Evolutionary conservation across 345 rosid species (phyloP).

Genomic region (Mercurialis annua): DNA sequence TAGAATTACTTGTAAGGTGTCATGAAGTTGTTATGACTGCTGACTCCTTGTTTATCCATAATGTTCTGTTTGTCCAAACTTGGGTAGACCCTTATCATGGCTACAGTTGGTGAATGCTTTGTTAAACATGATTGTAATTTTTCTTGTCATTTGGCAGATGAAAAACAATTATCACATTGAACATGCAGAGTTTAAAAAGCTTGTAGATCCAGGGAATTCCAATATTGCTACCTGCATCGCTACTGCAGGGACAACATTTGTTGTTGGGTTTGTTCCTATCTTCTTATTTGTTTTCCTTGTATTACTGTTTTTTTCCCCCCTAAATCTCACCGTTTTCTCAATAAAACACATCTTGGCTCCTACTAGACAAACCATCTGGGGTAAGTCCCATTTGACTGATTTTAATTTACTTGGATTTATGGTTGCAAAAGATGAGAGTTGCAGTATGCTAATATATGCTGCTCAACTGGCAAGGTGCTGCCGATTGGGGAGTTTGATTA

Average conservation of each 20-base stretch:
- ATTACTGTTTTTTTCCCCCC: background rate
- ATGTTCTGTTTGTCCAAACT: background rate
- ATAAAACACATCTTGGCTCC: background rate
- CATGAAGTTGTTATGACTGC: background rate
- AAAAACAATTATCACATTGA: slow-evolving; percentile 47
- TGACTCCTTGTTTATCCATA: background rate
- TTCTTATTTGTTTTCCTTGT: background rate
- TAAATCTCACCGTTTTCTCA: background rate
- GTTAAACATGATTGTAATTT: slow-evolving; percentile 5
- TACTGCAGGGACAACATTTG: slow-evolving; percentile 71
- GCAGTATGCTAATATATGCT: background rate
- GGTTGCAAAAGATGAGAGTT: background rate
- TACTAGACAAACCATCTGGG: background rate
- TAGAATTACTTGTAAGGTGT: background rate
- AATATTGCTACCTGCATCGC: slow-evolving; percentile 51
- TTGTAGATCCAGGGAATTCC: slow-evolving; percentile 62
- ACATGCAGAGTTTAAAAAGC: slow-evolving; percentile 68
- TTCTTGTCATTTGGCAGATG: slow-evolving; percentile 47
- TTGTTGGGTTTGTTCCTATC: slow-evolving; percentile 60
- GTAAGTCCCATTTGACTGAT: background rate
- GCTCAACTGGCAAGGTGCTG: background rate
- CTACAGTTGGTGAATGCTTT: background rate
- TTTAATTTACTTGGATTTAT: slow-evolving; percentile 1
- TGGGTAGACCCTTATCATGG: background rate
- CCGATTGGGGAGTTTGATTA: background rate